A percentile compares a stretch with the other conserved stretches of the same genome.
Evolutionary conservation across 202 grass and related monocot species (phyloP).

Genomic region (Schoenoplectus triqueter): DNA sequence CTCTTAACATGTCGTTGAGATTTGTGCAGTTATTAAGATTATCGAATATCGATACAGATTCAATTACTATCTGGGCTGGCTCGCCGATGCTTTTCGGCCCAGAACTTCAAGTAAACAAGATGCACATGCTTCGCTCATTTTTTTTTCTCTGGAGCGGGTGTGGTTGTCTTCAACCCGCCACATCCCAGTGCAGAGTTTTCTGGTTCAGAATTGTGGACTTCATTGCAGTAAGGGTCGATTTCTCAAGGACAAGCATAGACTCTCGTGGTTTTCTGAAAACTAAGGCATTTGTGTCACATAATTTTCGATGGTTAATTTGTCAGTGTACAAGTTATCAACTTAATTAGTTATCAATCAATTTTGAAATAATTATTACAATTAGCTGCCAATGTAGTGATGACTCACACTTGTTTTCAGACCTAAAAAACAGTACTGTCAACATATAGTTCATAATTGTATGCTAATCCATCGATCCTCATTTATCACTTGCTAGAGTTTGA

Average conservation of each 20-base stretch:
- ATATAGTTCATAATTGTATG: too few relatives aligned
- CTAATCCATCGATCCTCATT: too few relatives aligned
- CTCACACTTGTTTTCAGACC: not conserved
- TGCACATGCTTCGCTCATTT: too few relatives aligned
- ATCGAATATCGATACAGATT: too few relatives aligned
- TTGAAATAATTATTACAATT: not conserved
- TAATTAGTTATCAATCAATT: not conserved
- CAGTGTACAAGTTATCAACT: not conserved
- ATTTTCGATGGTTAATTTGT: not conserved
- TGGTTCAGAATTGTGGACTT: too few relatives aligned
- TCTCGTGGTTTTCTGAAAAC: not conserved
- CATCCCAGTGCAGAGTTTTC: too few relatives aligned
- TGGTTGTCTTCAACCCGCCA: not conserved
- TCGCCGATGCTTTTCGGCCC: not conserved
- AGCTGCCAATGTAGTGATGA: not conserved
- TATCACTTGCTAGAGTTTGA: too few relatives aligned
- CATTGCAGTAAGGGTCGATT: too few relatives aligned
- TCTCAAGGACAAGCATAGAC: not conserved
- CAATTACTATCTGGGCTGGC: not conserved
- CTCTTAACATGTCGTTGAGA: not conserved
- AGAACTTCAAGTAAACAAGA: not conserved
- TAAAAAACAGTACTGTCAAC: not conserved
- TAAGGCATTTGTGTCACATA: slow-evolving; percentile 4
- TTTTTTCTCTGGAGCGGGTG: not conserved
- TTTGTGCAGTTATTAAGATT: not conserved